Base-by-base conservation (phyloP, 176 grass and related monocot species). In the Saccharum officinarum region DNA sequence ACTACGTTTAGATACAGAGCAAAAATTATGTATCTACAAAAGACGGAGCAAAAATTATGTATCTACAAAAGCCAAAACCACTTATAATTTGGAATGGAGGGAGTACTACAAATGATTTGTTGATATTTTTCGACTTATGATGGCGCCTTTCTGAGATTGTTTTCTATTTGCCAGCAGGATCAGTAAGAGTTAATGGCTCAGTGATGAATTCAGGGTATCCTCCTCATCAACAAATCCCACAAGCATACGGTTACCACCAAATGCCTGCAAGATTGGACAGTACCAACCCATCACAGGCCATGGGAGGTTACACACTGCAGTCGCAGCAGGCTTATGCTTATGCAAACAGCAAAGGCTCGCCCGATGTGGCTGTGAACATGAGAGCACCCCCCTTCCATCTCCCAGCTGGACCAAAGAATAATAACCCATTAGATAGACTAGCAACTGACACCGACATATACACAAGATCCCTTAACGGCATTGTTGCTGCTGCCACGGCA, bases 391-490 rank as follows among this genome's bases (percentile, higher is more conserved):
- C 75, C 23, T 98, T 88, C 78, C 89, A 95, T 54, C 69, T 86
- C 36, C 75, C 88, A 18, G 71, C 83, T 63, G 86, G 49, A 11
- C 42, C 55, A 1, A 95, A 88, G 88, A 76, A 55, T 63, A 76
- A 55, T 62, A 68, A 77, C 59, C 34, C 80, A 2, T 33, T 85
- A 36, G 84, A 86, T 83, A 94, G 86, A 67, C 49, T 91, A 61
- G 41, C 68, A n/a, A 39, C 88, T 36, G 88, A 88, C 34, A 82
- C 88, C 10, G 87, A 82, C 86, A 68, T 95, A 70, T 83, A 91
- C 85, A 87, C 88, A 33, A 89, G 89, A 49, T 81, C 93, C 12
- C 82, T 91, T 30, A 91, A 91, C 59, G 93, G 89, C 20, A 93
- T 95, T 67, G 95, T 88, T 12, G 76, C 89, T 2, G 78, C 88